phyloP scores from a whole-genome alignment of 2,329 filamentous ascomycete species.

The Penicillium occitanis region DNA sequence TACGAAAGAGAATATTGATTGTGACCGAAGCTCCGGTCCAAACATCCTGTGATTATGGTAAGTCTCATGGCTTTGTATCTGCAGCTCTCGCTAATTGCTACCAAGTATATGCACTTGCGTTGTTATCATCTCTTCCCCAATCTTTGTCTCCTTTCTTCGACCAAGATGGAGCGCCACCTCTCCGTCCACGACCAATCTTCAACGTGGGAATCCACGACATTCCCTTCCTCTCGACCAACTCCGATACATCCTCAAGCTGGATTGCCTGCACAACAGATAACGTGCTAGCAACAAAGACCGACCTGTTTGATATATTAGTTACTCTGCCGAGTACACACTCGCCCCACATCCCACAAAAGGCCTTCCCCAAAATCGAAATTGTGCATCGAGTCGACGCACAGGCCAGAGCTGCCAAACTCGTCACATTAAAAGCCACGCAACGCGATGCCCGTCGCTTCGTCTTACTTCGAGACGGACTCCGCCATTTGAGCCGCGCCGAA shows the following conservation, averaged over 20 bases:
- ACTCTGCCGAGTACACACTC: conserved; percentile 63
- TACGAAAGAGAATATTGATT: conserved; percentile 85
- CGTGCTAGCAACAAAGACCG: conserved; percentile 80
- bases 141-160: conserved; percentile 70
- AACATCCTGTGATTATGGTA: conserved; percentile 85
- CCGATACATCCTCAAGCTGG: conserved; percentile 63
- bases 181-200: conserved; percentile 77
- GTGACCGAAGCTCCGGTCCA: conserved; percentile 84
- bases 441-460: conserved; percentile 81
- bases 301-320: conserved; percentile 86
- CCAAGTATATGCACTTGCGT: conserved; percentile 87
- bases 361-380: conserved; percentile 75
- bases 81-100: conserved; percentile 24
- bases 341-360: conserved; percentile 57
- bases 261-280: conserved; percentile 95
- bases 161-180: conserved; percentile 59
- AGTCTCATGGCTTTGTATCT: conserved; percentile 20
- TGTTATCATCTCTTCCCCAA: conserved; percentile 82
- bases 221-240: conserved; percentile 64
- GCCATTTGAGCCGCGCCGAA: conserved; percentile 32
- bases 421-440: conserved; percentile 75
- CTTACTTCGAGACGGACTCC: conserved; percentile 64
- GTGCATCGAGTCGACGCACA: conserved; percentile 58
- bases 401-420: conserved; percentile 29
- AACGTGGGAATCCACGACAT: conserved; percentile 93